phyloP scores from a whole-genome alignment of 1,284 basidiomycete genomes.

The Tilletiopsis washingtonensis region DNA sequence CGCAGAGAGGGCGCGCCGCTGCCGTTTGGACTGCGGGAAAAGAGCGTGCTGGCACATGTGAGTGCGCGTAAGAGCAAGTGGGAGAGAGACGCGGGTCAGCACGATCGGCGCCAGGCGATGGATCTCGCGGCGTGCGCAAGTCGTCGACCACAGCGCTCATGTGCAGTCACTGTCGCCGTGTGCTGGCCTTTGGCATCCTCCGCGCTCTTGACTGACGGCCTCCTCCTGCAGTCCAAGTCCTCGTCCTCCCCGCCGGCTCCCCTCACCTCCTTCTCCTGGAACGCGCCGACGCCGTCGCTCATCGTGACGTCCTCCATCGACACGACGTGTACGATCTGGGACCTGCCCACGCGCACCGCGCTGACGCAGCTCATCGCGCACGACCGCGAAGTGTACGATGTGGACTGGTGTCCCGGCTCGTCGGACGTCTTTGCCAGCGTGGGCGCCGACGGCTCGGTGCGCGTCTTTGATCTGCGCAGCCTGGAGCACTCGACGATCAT shows the following conservation, averaged over 20 bases:
- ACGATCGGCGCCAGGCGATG: no score
- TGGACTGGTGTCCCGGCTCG: conserved; percentile 95
- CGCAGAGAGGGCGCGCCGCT: neutral
- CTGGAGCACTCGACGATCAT: conserved; percentile 97
- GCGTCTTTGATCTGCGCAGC: conserved; percentile 90
- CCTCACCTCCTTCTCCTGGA: conserved; percentile 46
- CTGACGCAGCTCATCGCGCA: conserved; percentile 85
- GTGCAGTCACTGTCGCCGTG: no score
- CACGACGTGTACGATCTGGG: conserved; percentile 58
- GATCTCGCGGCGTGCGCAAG: no score
- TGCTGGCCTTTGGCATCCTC: neutral
- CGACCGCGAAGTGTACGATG: conserved; percentile 94
- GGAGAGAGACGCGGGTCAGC: no score
- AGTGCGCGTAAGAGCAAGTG: conserved; percentile 1
- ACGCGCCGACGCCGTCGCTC: conserved; percentile 44
- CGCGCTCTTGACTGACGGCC: no score
- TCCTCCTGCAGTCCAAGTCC: conserved; percentile 30
- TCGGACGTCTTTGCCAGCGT: conserved; percentile 97
- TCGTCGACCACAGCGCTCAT: no score
- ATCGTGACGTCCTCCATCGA: conserved; percentile 56
- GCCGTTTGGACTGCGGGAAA: conserved; percentile 23
- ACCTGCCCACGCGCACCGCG: conserved; percentile 88
- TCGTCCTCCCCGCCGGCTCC: conserved; percentile 42
- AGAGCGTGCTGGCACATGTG: conserved; percentile 41
- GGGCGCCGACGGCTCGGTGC: conserved; percentile 89